Evolutionary conservation across 2,329 filamentous ascomycete genomes (phyloP).

Genomic region (Alternaria infectoria): DNA sequence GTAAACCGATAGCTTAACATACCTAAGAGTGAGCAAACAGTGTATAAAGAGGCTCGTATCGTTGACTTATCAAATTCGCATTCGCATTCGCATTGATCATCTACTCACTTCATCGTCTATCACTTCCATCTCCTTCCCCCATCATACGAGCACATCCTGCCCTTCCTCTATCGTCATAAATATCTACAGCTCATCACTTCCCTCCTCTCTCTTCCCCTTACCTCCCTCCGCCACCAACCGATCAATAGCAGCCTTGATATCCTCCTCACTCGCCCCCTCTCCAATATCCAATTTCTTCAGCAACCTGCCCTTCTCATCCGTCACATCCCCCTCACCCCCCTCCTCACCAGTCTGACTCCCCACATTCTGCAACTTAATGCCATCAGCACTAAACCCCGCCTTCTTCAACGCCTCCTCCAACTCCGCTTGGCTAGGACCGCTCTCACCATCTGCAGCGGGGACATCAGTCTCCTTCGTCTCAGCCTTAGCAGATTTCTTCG

Average conservation of each 20-base stretch:
- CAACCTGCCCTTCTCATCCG: constrained; percentile 18
- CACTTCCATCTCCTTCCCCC: too few relatives aligned
- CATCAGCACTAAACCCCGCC: constrained; percentile 39
- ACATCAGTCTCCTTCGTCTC: constrained; percentile 34
- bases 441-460: constrained; percentile 21
- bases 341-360: constrained; percentile 23
- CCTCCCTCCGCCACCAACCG: constrained; percentile 13
- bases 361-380: constrained; percentile 29
- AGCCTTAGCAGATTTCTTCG: constrained; percentile 29
- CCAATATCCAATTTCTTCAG: constrained; percentile 33
- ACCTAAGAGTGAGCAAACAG: too few relatives aligned
- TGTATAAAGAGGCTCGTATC: too few relatives aligned
- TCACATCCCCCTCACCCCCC: neutral
- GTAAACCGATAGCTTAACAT: too few relatives aligned
- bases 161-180: neutral
- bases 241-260: constrained; percentile 58
- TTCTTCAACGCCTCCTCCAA: constrained; percentile 38
- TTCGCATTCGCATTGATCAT: too few relatives aligned
- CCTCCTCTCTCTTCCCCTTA: constrained; percentile 11
- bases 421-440: constrained; percentile 38
- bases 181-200: constrained; percentile 28
- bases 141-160: too few relatives aligned
- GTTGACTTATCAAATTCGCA: too few relatives aligned
- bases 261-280: constrained; percentile 46
- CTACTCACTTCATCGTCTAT: too few relatives aligned